Evolutionary conservation across 2,329 filamentous ascomycete genomes (phyloP), one percentile per base, ranked within the genome.

Genomic region (Aspergillus brasiliensis): DNA sequence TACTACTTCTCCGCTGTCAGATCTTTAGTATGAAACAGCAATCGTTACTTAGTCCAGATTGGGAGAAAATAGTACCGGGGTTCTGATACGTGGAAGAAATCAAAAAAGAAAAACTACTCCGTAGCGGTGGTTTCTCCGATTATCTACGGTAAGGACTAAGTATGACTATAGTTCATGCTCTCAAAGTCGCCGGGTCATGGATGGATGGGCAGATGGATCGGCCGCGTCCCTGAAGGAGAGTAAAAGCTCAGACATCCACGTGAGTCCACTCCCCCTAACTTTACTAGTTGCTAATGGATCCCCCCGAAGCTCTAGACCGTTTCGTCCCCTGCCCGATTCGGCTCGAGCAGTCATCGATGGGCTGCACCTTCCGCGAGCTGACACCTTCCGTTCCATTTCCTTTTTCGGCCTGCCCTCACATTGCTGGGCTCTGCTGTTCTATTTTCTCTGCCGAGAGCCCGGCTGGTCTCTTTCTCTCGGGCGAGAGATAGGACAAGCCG

Each of bases 1-100:
- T n/a, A 51, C 56, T 53, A 47, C 38, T 34, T 54, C 64, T 60
- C 65, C 57, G 60, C 64, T 70, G 68, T 71, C 69, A 71, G 68
- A 67, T 69, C 57, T 56, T 34, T 51, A 34, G 31, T 34, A 25
- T 40, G 28, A 51, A 59, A 55, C 46, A 54, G 34, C 51, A 58
- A 55, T 49, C 40, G 6, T 40, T 55, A 34, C 57, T 53, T 23
- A 11, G n/a, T n/a, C n/a, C n/a, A n/a, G n/a, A 42, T 58, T 42
- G 13, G 42, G n/a, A 17, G 37, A 17, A 13, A 34, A 34, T n/a
- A n/a, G n/a, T n/a, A n/a, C 11, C 31, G 31, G 31, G 31, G 13
- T 34, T 3, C 17, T 34, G 27, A 47, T 56, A 47, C 28, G 42
- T 34, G 31, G 31, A 34, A 34, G 31, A 34, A 34, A 34, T 34